These are phyloP conservation scores for Apostasia shenzhenica DNA, from an alignment of 106 monocot species.

Conservation along the genomic window DNA sequence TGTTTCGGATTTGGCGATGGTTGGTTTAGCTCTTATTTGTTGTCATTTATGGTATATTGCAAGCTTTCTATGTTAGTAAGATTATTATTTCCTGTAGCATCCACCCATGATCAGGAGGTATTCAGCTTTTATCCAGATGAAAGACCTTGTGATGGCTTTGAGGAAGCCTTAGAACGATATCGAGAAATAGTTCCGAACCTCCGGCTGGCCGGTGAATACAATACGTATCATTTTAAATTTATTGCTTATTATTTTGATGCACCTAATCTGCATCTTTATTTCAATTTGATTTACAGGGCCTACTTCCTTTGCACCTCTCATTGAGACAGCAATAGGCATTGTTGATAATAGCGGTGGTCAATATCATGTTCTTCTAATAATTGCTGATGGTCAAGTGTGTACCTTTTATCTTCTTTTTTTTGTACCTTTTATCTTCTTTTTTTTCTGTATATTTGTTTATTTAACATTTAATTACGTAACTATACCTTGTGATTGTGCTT, in stretches of 20 bases:
- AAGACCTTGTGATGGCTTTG: conserved; percentile 72
- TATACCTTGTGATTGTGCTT: too few species aligned
- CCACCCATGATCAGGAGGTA: conserved; percentile 77
- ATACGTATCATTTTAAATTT: conserved; percentile 2
- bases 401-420: background rate
- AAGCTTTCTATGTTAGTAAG: background rate
- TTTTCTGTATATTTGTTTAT: too few species aligned
- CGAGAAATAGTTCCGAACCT: conserved; percentile 63
- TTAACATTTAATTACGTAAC: too few species aligned
- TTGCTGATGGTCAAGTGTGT: conserved; percentile 88
- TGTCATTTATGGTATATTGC: background rate
- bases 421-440: background rate
- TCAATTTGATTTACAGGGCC: conserved; percentile 44
- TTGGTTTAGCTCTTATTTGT: conserved; percentile 13
- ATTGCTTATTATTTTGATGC: background rate
- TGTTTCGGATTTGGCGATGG: conserved; percentile 96
- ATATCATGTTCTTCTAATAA: conserved; percentile 86
- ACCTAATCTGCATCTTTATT: background rate
- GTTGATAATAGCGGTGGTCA: conserved; percentile 78
- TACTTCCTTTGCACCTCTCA: conserved; percentile 88
- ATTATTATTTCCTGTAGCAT: conserved; percentile 34
- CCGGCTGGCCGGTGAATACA: conserved; percentile 52
- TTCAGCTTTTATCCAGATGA: conserved; percentile 76
- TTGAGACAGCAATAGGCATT: conserved; percentile 81
- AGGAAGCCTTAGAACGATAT: conserved; percentile 55